A percentile compares a stretch with the other conserved stretches of the same genome.
Evolutionary conservation across 1,284 basidiomycete species (phyloP).

Genomic region (Vanrija humicola): DNA sequence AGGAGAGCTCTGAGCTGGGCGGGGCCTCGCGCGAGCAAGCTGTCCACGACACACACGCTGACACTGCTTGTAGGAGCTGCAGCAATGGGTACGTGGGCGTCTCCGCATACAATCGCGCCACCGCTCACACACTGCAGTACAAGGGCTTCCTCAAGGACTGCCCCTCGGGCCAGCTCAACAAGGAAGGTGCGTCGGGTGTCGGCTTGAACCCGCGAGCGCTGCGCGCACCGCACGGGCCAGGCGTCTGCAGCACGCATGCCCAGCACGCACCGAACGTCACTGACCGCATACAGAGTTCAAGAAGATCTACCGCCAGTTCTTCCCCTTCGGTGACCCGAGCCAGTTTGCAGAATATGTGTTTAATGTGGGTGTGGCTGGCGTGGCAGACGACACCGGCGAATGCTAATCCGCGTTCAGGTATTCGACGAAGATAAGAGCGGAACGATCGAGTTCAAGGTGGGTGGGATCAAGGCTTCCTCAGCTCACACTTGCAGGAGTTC

Average conservation of each 20-base stretch:
- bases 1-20: too few relatives aligned
- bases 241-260: background rate
- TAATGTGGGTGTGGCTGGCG: conserved; percentile 54
- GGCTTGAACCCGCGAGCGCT: background rate
- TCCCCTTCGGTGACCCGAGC: conserved; percentile 95
- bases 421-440: conserved; percentile 95
- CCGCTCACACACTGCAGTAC: conserved; percentile 58
- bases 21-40: background rate
- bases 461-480: background rate
- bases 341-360: conserved; percentile 99
- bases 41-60: background rate
- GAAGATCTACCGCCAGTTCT: conserved; percentile 99
- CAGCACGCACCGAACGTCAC: background rate
- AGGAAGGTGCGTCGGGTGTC: conserved; percentile 53
- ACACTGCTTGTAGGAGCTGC: conserved; percentile 62
- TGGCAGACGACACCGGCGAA: background rate
- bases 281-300: conserved; percentile 64
- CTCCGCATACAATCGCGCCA: too few relatives aligned
- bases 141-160: conserved; percentile 99
- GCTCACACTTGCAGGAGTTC: conserved; percentile 62
- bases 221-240: background rate
- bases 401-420: conserved; percentile 49
- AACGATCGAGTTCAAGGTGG: conserved; percentile 83
- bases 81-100: conserved; percentile 69
- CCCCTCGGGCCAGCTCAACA: conserved; percentile 93